Evolutionary conservation across 176 grass and related monocot genomes (phyloP).

Genomic region (Rhynchospora pubera): DNA sequence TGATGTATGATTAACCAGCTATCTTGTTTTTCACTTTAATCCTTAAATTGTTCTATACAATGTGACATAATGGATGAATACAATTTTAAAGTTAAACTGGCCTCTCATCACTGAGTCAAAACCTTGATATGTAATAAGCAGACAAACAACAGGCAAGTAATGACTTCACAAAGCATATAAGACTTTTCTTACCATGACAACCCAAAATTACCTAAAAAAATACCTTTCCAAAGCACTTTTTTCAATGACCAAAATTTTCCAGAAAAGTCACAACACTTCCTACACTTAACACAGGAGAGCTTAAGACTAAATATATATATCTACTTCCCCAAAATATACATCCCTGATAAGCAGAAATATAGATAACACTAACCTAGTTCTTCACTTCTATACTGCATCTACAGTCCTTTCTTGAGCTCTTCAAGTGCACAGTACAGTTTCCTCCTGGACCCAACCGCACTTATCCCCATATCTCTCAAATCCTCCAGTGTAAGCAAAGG

Average conservation of each 20-base stretch:
- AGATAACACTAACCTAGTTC: not conserved
- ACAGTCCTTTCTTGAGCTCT: constrained; percentile 33
- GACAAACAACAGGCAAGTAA: not conserved
- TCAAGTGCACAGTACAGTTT: constrained; percentile 70
- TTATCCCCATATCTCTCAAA: constrained; percentile 92
- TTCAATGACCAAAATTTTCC: not conserved
- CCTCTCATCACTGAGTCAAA: not conserved
- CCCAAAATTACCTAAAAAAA: not conserved
- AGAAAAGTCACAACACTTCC: not conserved
- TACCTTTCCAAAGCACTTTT: not conserved
- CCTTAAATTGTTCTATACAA: not conserved
- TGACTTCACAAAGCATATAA: not conserved
- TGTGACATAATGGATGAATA: not conserved
- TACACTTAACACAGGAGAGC: not conserved
- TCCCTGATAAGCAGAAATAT: not conserved
- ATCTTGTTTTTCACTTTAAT: not conserved
- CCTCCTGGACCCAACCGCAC: constrained; percentile 75
- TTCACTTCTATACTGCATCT: not conserved
- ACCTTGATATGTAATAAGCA: not conserved
- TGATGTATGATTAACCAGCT: not conserved
- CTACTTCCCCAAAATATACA: not conserved
- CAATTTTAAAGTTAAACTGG: not conserved
- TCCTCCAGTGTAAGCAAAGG: constrained; percentile 78
- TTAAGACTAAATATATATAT: not conserved
- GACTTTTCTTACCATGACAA: not conserved